These are phyloP conservation scores for Hymenoscyphus albidus DNA, from an alignment of 2,329 filamentous ascomycete species.

Conservation along the genomic window DNA sequence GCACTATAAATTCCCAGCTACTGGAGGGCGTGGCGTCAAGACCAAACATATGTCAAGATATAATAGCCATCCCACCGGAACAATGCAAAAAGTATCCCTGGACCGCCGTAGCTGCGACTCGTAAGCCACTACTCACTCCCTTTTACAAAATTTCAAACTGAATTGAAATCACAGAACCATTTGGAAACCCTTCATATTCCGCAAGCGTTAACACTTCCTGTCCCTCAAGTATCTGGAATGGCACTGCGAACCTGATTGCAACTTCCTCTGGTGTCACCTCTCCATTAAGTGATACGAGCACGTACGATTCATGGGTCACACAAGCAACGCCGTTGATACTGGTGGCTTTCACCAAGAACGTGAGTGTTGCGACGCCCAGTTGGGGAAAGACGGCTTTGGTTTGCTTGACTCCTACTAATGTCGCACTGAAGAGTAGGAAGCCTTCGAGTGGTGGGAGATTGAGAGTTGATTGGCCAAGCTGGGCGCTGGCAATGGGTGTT, in stretches of 20 bases:
- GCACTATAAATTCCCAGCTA: slow-evolving; percentile 4
- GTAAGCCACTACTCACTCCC: background rate
- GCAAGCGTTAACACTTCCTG: slow-evolving; percentile 8
- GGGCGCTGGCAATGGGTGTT: background rate
- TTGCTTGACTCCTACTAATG: slow-evolving; percentile 4
- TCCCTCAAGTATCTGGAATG: slow-evolving; percentile 8
- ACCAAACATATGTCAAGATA: slow-evolving; percentile 3
- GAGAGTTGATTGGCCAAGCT: background rate
- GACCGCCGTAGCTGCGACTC: slow-evolving; percentile 6
- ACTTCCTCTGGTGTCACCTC: background rate
- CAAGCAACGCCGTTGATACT: slow-evolving; percentile 6
- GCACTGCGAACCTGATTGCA: slow-evolving; percentile 4
- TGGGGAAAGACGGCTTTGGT: slow-evolving; percentile 5
- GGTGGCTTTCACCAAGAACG: slow-evolving; percentile 8
- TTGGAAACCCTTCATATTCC: slow-evolving; percentile 7
- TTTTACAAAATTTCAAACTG: background rate
- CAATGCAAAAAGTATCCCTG: slow-evolving; percentile 2
- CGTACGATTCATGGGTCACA: slow-evolving; percentile 5
- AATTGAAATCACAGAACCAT: slow-evolving; percentile 3
- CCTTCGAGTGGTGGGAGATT: background rate
- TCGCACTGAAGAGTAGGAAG: slow-evolving; percentile 1
- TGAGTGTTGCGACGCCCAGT: background rate
- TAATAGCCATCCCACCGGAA: slow-evolving; percentile 2
- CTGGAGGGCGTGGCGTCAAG: background rate
- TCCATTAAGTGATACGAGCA: slow-evolving; percentile 3